Base-by-base conservation (phyloP, 257 asterid species). In the Solanum raphanifolium region DNA sequence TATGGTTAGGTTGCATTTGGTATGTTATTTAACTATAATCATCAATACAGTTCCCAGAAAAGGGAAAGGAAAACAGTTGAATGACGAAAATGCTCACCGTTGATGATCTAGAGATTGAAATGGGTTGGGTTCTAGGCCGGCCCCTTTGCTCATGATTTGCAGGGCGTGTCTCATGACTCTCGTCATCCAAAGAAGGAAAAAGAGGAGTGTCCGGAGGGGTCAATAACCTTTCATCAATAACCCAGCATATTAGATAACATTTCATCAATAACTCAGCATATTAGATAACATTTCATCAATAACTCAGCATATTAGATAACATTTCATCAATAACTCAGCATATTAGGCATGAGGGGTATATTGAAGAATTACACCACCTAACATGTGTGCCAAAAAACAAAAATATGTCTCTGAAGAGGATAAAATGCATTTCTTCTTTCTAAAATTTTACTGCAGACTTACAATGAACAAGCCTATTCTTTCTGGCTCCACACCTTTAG, bases 141-240 rank as follows among this genome's bases (percentile, higher is more conserved):
- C 98, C 98, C 93, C 98, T 94, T 75, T 91, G 93, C 76, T 92
- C 92, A 86, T 89, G 93, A 89, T 89, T 92, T 89, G 86, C 68
- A 78, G 92, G 87, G 3, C 92, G 95, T 69, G 86, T 86, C 91
- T 94, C 98, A 87, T 93, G 94, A 62, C 86, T 86, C 91, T 95
- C 98, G 72, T 96, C 99, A 86, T 97, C 99, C 94, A 97, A 88
- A 65, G 98, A 95, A 86, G 95, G 86, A 88, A 97, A 97, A 36
- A 97, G 96, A 86, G 99, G 99, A 83, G 99, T 97, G 73, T 96
- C 99, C 1, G 99, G 99, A 88, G 99, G 99, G 69, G 99, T 96
- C 89, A 95, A 91, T 91, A 97, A 93, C 99, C 99, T 97, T 86
- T 31, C 89, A 88, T 73, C 66, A 88, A 87, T 41, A 86, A 25